Conservation (phyloP, 768 basidiomycete species). For the Cystofilobasidium capitatum region DNA sequence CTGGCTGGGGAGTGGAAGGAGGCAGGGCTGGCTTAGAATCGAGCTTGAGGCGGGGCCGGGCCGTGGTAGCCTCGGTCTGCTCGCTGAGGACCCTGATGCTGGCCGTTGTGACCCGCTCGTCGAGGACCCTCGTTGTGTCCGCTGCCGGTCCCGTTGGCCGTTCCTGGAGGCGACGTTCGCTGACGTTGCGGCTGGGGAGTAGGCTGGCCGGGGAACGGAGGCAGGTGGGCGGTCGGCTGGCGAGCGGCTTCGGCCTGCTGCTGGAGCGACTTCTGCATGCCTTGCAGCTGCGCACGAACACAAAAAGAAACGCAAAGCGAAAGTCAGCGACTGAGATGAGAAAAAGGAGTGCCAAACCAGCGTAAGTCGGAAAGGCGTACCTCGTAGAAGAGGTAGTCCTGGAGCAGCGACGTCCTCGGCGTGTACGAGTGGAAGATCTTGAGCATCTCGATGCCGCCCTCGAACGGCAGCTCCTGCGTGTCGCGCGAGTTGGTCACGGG, state of each 20-base stretch:
- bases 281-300: neutral
- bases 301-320: neutral
- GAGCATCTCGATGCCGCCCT: conserved; percentile 93
- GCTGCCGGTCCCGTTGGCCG: neutral
- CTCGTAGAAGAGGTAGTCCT: conserved; percentile 49
- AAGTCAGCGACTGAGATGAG: neutral
- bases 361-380: neutral
- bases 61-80: neutral
- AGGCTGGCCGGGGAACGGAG: conserved; percentile 3
- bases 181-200: neutral
- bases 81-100: neutral
- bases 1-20: too few relatives aligned
- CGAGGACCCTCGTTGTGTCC: neutral
- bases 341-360: too few relatives aligned
- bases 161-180: neutral
- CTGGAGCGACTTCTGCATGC: conserved; percentile 2
- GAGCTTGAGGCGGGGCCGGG: neutral
- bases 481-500: conserved; percentile 97
- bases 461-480: conserved; percentile 90
- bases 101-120: neutral
- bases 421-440: conserved; percentile 82
- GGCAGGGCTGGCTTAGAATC: neutral
- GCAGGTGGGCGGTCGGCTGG: conserved; percentile 12
- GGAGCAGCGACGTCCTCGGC: conserved; percentile 71
- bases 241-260: conserved; percentile 4